phyloP scores from a whole-genome alignment of 140 eudicot genomes.

The Stevia rebaudiana region DNA sequence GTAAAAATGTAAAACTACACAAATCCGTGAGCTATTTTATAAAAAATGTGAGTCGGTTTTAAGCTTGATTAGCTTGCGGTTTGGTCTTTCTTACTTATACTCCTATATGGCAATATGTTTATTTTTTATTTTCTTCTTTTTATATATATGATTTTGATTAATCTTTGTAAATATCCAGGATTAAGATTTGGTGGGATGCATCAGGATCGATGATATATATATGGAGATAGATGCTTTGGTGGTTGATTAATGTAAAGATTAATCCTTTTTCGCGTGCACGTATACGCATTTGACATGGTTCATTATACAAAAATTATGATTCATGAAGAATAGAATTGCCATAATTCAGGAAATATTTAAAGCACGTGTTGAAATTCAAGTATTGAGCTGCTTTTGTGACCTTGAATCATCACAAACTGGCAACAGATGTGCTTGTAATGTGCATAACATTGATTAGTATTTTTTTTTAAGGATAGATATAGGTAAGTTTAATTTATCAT shows the following conservation, averaged over 20 bases:
- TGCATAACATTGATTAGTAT: neutral
- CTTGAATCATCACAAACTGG: neutral
- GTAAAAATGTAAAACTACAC: neutral
- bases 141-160: constrained; percentile 1
- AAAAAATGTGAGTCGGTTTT: neutral
- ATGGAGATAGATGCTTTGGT: neutral
- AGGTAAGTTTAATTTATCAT: neutral
- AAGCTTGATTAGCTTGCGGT: neutral
- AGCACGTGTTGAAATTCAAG: neutral
- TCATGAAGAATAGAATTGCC: neutral
- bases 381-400: constrained; percentile 4
- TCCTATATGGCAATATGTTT: neutral
- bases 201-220: constrained; percentile 13
- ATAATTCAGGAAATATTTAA: neutral
- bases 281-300: neutral
- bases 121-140: neutral
- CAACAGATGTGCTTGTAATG: neutral
- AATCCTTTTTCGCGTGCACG: neutral
- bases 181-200: constrained; percentile 12
- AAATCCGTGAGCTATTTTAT: neutral
- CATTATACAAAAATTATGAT: neutral
- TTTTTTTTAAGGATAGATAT: neutral
- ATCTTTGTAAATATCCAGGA: constrained; percentile 3
- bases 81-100: neutral
- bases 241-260: constrained; percentile 7